Evolutionary conservation across 371 early-diverging fungal species (phyloP).

Genomic region (Umbelopsis sp.): DNA sequence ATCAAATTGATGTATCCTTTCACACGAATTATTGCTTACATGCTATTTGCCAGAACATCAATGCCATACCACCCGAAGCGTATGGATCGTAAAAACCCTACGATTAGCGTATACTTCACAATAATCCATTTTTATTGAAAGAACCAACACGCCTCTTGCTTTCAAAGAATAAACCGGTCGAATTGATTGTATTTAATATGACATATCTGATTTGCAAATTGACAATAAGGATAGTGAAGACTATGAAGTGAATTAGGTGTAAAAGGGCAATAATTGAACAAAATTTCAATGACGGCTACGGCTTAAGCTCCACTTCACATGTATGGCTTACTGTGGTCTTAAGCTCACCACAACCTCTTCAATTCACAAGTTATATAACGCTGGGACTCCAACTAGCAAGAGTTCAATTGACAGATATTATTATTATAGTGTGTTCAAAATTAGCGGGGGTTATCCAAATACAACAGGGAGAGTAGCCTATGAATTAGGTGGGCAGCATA

Average conservation of each 20-base stretch:
- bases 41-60: neutral
- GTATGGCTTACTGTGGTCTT: too few relatives aligned
- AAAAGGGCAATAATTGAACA: too few relatives aligned
- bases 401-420: neutral
- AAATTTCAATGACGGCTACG: too few relatives aligned
- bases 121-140: neutral
- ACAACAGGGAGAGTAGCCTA: neutral
- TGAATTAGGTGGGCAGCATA: constrained; percentile 11
- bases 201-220: too few relatives aligned
- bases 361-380: too few relatives aligned
- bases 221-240: too few relatives aligned
- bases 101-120: neutral
- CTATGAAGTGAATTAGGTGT: too few relatives aligned
- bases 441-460: neutral
- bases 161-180: too few relatives aligned
- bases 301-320: too few relatives aligned
- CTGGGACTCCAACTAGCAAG: too few relatives aligned
- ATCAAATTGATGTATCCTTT: neutral
- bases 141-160: neutral
- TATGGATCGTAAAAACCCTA: neutral
- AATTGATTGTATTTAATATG: too few relatives aligned
- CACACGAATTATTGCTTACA: neutral
- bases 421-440: neutral
- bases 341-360: too few relatives aligned
- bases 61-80: constrained; percentile 14